Percentiles rank a stretch among this genome's conserved stretches.
Conservation (phyloP, 2,329 filamentous ascomycete genomes). For the Aschersonia sp. region DNA sequence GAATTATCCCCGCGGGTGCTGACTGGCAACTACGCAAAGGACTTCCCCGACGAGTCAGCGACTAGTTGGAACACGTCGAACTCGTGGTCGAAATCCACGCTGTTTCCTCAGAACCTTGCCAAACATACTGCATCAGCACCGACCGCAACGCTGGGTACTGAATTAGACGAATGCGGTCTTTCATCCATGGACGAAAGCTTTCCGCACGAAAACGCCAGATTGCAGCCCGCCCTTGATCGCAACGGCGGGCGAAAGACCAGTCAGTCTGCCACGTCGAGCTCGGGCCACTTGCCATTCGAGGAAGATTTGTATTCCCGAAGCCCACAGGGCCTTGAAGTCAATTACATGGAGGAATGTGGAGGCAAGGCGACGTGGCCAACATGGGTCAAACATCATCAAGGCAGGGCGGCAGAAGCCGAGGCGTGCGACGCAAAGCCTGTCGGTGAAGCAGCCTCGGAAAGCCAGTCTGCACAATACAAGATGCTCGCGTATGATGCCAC, state of each 20-base stretch:
- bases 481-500: slow-evolving; percentile 51
- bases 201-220: slow-evolving; percentile 11
- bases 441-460: background rate
- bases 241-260: slow-evolving; percentile 1
- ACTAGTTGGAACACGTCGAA: slow-evolving; percentile 22
- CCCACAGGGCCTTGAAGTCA: slow-evolving; percentile 33
- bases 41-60: slow-evolving; percentile 38
- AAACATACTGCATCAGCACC: background rate
- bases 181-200: slow-evolving; percentile 28
- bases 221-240: slow-evolving; percentile 18
- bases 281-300: slow-evolving; percentile 8
- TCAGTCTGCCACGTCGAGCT: slow-evolving; percentile 1
- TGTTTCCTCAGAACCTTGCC: slow-evolving; percentile 9
- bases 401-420: background rate
- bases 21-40: slow-evolving; percentile 33
- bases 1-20: slow-evolving; percentile 9
- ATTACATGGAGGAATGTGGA: slow-evolving; percentile 28
- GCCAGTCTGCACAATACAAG: slow-evolving; percentile 32
- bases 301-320: slow-evolving; percentile 26
- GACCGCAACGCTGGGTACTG: background rate
- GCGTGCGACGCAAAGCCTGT: background rate
- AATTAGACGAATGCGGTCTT: slow-evolving; percentile 15
- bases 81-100: slow-evolving; percentile 11
- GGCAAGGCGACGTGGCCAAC: slow-evolving; percentile 18
- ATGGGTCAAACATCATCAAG: slow-evolving; percentile 17